phyloP scores from a whole-genome alignment of 176 grass and related monocot genomes.

The Secale cereale region DNA sequence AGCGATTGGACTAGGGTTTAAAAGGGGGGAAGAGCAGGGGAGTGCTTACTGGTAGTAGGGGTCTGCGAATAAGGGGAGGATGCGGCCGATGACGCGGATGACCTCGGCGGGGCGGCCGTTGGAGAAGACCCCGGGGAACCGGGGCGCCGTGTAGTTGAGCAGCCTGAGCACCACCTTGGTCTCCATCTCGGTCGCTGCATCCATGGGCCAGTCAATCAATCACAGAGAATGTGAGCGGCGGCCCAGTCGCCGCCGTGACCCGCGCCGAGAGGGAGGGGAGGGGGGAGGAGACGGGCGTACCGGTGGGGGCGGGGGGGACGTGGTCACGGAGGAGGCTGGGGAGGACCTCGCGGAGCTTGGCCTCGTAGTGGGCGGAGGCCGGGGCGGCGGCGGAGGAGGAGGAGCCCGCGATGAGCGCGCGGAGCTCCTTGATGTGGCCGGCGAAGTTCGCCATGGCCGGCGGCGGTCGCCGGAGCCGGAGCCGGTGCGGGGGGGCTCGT shows the following conservation, averaged over 20 bases:
- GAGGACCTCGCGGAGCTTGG: conserved; percentile 70
- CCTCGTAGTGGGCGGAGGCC: conserved; percentile 58
- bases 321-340: conserved; percentile 82
- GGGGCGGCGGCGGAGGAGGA: conserved; percentile 16
- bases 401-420: conserved; percentile 60
- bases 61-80: conserved; percentile 81
- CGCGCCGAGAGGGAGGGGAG: not conserved
- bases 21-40: not conserved
- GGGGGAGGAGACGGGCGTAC: not conserved
- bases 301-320: conserved; percentile 55
- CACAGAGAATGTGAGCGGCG: conserved; percentile 1
- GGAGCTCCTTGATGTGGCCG: conserved; percentile 67
- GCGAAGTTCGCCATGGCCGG: conserved; percentile 53
- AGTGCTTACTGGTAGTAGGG: conserved; percentile 53
- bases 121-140: conserved; percentile 85
- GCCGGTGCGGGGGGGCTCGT: not conserved
- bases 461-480: not conserved
- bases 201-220: not conserved
- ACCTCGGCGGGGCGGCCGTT: conserved; percentile 69
- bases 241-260: not conserved
- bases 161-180: conserved; percentile 71
- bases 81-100: conserved; percentile 66
- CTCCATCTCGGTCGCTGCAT: conserved; percentile 64
- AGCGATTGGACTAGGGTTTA: conserved; percentile 22
- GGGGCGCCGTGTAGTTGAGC: conserved; percentile 64